A percentile compares a stretch with the other conserved stretches of the same genome.
Conservation (phyloP, 768 basidiomycete genomes). For the Boletales sp. region DNA sequence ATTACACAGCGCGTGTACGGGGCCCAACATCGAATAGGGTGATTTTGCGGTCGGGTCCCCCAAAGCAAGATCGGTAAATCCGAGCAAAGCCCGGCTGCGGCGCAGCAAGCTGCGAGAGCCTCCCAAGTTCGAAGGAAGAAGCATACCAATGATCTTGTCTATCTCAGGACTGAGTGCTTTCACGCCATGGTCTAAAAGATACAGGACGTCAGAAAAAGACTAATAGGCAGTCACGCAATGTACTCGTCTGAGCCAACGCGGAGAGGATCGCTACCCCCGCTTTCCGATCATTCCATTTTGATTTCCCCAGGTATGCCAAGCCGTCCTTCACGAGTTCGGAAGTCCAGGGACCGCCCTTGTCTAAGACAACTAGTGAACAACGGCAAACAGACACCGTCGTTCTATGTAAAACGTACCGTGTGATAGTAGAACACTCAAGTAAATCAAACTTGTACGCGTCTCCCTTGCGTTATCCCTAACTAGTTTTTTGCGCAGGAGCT, state of each 20-base stretch:
- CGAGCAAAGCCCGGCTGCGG: too few species aligned
- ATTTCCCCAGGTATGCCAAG: too few species aligned
- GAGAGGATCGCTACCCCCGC: too few species aligned
- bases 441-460: constrained; percentile 18
- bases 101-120: too few species aligned
- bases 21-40: constrained; percentile 17
- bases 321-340: too few species aligned
- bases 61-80: too few species aligned
- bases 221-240: not conserved
- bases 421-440: constrained; percentile 17
- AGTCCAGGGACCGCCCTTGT: not conserved
- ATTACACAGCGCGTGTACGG: constrained; percentile 17
- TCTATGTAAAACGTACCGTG: constrained; percentile 4
- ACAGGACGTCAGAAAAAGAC: not conserved
- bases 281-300: too few species aligned
- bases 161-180: not conserved
- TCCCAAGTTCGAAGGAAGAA: constrained; percentile 6
- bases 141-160: constrained; percentile 11
- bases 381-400: too few species aligned
- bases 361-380: constrained; percentile 3
- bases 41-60: not conserved
- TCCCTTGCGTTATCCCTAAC: constrained; percentile 8
- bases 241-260: too few species aligned
- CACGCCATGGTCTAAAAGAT: constrained; percentile 10
- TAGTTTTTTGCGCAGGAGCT: constrained; percentile 15